Conservation (phyloP, 2,329 filamentous ascomycete species). For the Claviceps sp. region DNA sequence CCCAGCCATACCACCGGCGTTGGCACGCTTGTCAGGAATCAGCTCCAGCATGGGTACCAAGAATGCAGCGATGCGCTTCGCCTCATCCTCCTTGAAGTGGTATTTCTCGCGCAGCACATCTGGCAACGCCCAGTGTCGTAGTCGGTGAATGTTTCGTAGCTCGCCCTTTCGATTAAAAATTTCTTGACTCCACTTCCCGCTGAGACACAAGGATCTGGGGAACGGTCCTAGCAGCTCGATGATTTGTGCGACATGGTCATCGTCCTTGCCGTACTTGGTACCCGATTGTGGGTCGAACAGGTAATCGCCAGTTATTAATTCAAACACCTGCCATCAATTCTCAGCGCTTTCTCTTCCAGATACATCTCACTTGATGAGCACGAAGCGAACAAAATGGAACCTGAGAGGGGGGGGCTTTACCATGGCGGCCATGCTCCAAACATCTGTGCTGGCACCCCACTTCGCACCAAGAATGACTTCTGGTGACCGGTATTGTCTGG, state of each 20-base stretch:
- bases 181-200: conserved; percentile 94
- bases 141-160: conserved; percentile 88
- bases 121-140: conserved; percentile 88
- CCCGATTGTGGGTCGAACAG: conserved; percentile 97
- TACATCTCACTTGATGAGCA: neutral
- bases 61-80: conserved; percentile 66
- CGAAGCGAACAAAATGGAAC: neutral
- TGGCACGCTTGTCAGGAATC: conserved; percentile 75
- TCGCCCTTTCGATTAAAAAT: conserved; percentile 98
- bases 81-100: conserved; percentile 77
- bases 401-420: conserved; percentile 41
- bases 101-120: conserved; percentile 95
- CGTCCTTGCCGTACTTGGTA: conserved; percentile 98
- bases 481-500: conserved; percentile 88
- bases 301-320: conserved; percentile 95
- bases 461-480: conserved; percentile 94
- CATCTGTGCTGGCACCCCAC: conserved; percentile 98
- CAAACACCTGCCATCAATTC: conserved; percentile 56
- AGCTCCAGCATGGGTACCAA: conserved; percentile 84
- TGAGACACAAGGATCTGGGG: conserved; percentile 79
- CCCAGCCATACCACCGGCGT: conserved; percentile 88
- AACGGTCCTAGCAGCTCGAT: conserved; percentile 93
- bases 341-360: neutral
- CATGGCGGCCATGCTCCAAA: conserved; percentile 99
- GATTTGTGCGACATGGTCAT: conserved; percentile 98